Conservation (phyloP, 768 basidiomycete genomes). For the Sporobolomyces phaffii region DNA sequence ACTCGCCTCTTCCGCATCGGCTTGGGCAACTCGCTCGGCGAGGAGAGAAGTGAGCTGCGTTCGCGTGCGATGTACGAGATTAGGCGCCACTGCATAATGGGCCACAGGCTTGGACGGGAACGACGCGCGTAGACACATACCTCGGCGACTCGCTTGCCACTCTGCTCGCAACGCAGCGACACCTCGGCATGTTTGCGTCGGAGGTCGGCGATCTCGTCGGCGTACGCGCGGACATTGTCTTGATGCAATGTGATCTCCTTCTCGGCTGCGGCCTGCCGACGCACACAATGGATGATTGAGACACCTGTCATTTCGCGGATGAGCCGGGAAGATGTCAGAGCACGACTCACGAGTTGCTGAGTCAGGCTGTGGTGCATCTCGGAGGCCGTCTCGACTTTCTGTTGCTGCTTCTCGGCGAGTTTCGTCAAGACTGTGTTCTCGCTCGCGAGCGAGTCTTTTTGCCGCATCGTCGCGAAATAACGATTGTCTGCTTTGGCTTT, state of each 20-base stretch:
- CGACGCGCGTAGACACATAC: no score
- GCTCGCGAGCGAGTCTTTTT: constrained; percentile 66
- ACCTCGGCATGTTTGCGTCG: constrained; percentile 43
- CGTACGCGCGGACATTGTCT: constrained; percentile 41
- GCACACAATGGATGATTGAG: background rate
- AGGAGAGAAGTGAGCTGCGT: constrained; percentile 44
- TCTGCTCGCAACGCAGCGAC: constrained; percentile 40
- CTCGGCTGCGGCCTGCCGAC: constrained; percentile 44
- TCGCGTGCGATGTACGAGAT: no score
- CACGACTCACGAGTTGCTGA: constrained; percentile 56
- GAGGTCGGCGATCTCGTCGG: constrained; percentile 41
- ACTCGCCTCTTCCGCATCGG: constrained; percentile 42
- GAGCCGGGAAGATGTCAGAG: no score
- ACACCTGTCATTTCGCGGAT: background rate
- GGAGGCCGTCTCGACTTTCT: constrained; percentile 60
- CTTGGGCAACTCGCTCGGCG: constrained; percentile 42
- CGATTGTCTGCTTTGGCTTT: constrained; percentile 96
- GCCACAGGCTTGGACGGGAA: no score
- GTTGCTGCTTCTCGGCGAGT: constrained; percentile 55
- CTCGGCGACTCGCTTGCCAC: constrained; percentile 41
- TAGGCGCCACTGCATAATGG: no score
- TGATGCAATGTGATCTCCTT: constrained; percentile 46
- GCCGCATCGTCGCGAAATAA: constrained; percentile 81
- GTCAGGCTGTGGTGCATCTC: constrained; percentile 61
- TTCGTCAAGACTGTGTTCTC: constrained; percentile 36